Evolutionary conservation across 73 alveolate genomes (phyloP), one percentile per base, ranked within the genome.

Genomic region (Paramecium octaurelia): DNA sequence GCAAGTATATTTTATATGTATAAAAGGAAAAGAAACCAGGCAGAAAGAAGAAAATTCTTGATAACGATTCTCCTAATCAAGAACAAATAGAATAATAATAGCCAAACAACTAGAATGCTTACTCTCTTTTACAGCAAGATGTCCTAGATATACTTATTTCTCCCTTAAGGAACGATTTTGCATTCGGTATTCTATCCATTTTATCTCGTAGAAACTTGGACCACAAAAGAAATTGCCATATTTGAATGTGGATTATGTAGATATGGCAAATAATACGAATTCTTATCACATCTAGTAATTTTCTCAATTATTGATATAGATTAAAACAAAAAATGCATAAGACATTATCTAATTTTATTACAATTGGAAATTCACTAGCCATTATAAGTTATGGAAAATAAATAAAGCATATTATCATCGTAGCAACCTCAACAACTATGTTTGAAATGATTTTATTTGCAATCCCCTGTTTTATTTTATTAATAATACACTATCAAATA

Each of bases 221-320:
- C 92, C 31, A 76, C 92, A 4, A 57, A 88, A 34, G 92, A 88
- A 64, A 64, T 88, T 12, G 94, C 94, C 18, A 84, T 88, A 0
- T 88, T 88, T 38, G 94, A 88, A 88, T 88, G 94, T 73, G 91
- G 92, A 76, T 85, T 88, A 27, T 88, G 94, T 64, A 64, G 94
- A 54, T 88, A 48, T 88, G 94, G 94, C 5, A 88, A 88, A 88
- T 29, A 88, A 84, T 88, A 69, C n/a, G 88, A 88, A 43, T 76
- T 27, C n/a, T 57, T 88, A n/a, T 59, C 86, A 14, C 69, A 88
- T 6, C 83, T 88, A 38, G 92, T 88, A 80, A 18, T 24, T 44
- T 24, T 42, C 9, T n/a, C 8, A 3, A 1, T 21, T 38, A 40
- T 80, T 40, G n/a, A 16, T 8, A 11, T 80, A 80, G 88, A 73